Percentiles rank a stretch among this genome's conserved stretches.
phyloP scores from a whole-genome alignment of 805 yeast species.

The Ogataea trehalophila region DNA sequence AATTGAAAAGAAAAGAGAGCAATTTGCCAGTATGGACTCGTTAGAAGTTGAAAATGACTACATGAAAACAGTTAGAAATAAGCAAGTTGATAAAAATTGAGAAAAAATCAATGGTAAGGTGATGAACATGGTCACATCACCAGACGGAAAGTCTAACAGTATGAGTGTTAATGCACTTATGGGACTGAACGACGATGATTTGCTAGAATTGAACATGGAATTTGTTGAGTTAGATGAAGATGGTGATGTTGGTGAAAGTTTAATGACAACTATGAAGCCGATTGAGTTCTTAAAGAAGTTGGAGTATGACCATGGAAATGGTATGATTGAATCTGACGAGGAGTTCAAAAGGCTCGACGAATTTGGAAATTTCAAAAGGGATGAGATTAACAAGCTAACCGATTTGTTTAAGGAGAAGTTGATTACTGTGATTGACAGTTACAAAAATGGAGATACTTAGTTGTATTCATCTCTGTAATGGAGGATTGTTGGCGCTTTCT shows the following conservation, averaged over 20 bases:
- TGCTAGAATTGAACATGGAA: constrained; percentile 40
- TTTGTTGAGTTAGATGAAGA: constrained; percentile 13
- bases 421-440: constrained; percentile 6
- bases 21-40: constrained; percentile 32
- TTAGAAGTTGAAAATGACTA: constrained; percentile 18
- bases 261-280: constrained; percentile 6
- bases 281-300: constrained; percentile 14
- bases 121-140: constrained; percentile 18
- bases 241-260: constrained; percentile 4
- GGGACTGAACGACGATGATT: constrained; percentile 38
- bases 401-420: constrained; percentile 13
- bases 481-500: neutral
- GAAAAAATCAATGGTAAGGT: constrained; percentile 35
- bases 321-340: constrained; percentile 11
- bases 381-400: constrained; percentile 16
- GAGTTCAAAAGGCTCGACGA: constrained; percentile 18
- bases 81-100: constrained; percentile 37
- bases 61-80: constrained; percentile 19
- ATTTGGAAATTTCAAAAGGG: constrained; percentile 16
- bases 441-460: neutral
- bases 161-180: constrained; percentile 17
- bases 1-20: constrained; percentile 33
- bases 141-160: neutral
- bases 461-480: neutral
- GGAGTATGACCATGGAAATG: constrained; percentile 5